Percentiles rank a stretch among this genome's conserved stretches.
phyloP scores from a whole-genome alignment of 2,329 filamentous ascomycete species.

The Colletotrichum australisinense region DNA sequence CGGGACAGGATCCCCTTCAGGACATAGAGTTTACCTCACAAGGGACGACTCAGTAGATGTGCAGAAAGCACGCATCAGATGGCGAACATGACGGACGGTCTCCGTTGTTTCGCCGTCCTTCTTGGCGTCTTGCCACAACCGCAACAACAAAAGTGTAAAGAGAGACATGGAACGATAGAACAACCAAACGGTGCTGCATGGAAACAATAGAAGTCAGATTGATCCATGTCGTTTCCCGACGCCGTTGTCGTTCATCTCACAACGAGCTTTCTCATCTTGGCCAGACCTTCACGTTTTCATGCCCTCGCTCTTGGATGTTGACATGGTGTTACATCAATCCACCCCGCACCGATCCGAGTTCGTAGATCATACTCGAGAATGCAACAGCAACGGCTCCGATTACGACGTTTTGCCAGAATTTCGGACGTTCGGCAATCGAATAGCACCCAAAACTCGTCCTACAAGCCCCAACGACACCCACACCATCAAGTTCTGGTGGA shows the following conservation, averaged over 20 bases:
- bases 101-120: not conserved
- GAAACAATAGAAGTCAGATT: not conserved
- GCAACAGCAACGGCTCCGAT: not conserved
- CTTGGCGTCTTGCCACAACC: not conserved
- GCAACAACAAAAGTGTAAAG: conserved; percentile 1
- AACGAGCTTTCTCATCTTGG: not conserved
- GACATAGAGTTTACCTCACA: not conserved
- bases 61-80: conserved; percentile 13
- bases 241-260: conserved; percentile 11
- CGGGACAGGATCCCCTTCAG: not conserved
- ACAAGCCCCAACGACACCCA: not conserved
- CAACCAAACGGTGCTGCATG: not conserved
- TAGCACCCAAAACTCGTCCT: not conserved
- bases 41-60: not conserved
- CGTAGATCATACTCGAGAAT: not conserved
- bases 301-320: not conserved
- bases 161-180: not conserved
- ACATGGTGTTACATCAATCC: conserved; percentile 1
- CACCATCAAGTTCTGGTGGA: not conserved
- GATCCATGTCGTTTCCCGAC: not conserved
- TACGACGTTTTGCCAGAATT: not conserved
- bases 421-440: not conserved
- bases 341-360: conserved; percentile 18
- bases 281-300: not conserved
- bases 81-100: not conserved